Evolutionary conservation across 495 filamentous ascomycete genomes (phyloP), one percentile per base, ranked within the genome.

Genomic region (Monascus purpureus): DNA sequence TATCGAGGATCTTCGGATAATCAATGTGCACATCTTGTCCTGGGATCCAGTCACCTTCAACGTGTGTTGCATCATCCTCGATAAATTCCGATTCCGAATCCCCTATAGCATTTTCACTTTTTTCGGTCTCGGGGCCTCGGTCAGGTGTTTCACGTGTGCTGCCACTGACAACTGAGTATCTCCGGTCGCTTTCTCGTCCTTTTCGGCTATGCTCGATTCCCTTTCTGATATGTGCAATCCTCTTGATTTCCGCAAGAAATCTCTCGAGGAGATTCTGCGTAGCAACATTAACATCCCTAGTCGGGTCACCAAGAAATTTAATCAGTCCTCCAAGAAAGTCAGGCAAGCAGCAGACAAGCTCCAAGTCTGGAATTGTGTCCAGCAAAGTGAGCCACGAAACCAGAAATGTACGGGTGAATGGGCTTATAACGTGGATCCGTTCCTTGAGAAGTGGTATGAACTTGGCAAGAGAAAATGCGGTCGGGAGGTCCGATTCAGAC

Each of bases 11-110:
- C 44, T 77, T 85, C 33, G 81, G 77, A 54, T 93, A 77, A 54
- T 96, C 88, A 32, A 99, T 81, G 33, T 90, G 78, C 3, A 96
- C 84, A 55, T 99, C 92, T 61, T 96, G 90, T 2, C 92, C 92
- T 0, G 92, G 92, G 13, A 96, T 73, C 86, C 86, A 99, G 39
- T 93, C 87, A 31, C 83, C 87, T 39, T 95, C 87, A 25, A 66
- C 45, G 8, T 60, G 77, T 25, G 70, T 70, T 5, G 80, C 77
- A 16, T 77, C 75, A 24, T 68, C 65, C 17, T 61, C 58, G 4
- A 58, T 61, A 15, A 68, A 70, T 1, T 56, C 68, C 2, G 77
- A 80, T 22, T 72, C 77, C 1, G 59, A 70, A 29, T 76, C 72
- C 13, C 65, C 67, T 17, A 73, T 51, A 2, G 57, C 55, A 38